Base-by-base conservation (phyloP, 1,139 yeast species). In the Saccharomyces hybrid region DNA sequence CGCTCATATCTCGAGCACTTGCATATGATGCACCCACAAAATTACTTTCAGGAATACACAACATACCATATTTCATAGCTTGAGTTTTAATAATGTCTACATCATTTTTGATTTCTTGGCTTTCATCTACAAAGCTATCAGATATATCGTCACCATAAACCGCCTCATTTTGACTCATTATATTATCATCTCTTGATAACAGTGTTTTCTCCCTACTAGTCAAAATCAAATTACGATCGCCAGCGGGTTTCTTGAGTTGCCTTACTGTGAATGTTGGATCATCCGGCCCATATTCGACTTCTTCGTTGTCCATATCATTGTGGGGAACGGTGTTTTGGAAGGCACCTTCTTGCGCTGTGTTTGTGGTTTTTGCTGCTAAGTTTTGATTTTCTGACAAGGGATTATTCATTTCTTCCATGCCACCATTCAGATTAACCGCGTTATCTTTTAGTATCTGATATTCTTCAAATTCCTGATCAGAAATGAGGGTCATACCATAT, bases 1-100 rank as follows among this genome's bases (percentile, higher is more conserved):
- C 80, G 11, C 73, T 71, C n/a, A 76, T 69, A 57, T 83, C 87
- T 1, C 86, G 82, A 7, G 69, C 70, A 62, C 79, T 76, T 9
- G 80, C 78, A 32, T 78, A 77, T 2, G 63, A 54, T 3, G 66
- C 83, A 1, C 87, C 81, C 57, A 85, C 71, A 61, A 79, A 84
- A 3, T 83, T 74, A 16, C 75, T 65, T 50, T 73, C 75, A 3
- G 90, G 87, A 49, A 84, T 75, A 52, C 81, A 74, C 59, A 86
- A 66, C 54, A 77, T 64, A 4, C 83, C 83, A 56, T 75, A 65
- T 32, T 71, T 65, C 49, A 71, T 72, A 8, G 84, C 85, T 38
- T 60, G 60, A 2, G 52, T 56, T 50, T 65, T 67, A 5, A 20
- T 50, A 26, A 25, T n/a, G 5, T 23, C 25, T 7, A 50, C 25